Percentiles rank a stretch among this genome's conserved stretches.
phyloP scores from a whole-genome alignment of 1,284 basidiomycete species.

The Sanghuangporus baumii region DNA sequence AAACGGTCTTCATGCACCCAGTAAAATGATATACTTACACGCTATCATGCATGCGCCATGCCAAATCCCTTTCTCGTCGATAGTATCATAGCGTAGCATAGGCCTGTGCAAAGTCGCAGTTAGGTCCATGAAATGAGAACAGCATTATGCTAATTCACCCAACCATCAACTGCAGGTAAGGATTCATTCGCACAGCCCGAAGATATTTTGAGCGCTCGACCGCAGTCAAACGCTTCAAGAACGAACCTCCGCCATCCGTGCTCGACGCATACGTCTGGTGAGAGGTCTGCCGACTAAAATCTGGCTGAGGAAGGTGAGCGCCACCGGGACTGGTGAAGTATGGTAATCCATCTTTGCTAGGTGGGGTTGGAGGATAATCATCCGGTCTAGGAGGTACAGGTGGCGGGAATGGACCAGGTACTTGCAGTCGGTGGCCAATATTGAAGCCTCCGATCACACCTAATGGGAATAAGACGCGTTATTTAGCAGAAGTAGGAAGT shows the following conservation, averaged over 20 bases:
- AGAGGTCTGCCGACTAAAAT: conserved; percentile 34
- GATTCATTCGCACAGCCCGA: conserved; percentile 58
- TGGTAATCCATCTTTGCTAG: conserved; percentile 16
- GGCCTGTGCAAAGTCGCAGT: conserved; percentile 48
- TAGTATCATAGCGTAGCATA: conserved; percentile 87
- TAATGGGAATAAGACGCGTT: conserved; percentile 27
- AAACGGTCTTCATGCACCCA: not conserved
- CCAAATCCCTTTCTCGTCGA: conserved; percentile 74
- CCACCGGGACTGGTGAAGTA: not conserved
- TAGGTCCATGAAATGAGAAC: not conserved
- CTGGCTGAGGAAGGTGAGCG: conserved; percentile 24
- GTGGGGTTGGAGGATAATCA: conserved; percentile 22
- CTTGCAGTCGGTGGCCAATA: conserved; percentile 15
- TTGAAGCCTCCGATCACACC: conserved; percentile 51
- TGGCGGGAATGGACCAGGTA: conserved; percentile 6
- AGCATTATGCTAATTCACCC: conserved; percentile 22
- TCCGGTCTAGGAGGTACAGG: conserved; percentile 36
- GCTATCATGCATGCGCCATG: conserved; percentile 84
- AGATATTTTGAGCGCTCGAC: conserved; percentile 57
- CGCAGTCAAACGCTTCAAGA: conserved; percentile 37
- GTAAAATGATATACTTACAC: conserved; percentile 44
- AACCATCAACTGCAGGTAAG: conserved; percentile 39
- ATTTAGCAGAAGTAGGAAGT: not conserved
- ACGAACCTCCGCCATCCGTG: conserved; percentile 3
- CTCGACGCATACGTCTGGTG: conserved; percentile 20